Evolutionary conservation across 2,329 filamentous ascomycete species (phyloP).

Genomic region (Xylaria sp.): DNA sequence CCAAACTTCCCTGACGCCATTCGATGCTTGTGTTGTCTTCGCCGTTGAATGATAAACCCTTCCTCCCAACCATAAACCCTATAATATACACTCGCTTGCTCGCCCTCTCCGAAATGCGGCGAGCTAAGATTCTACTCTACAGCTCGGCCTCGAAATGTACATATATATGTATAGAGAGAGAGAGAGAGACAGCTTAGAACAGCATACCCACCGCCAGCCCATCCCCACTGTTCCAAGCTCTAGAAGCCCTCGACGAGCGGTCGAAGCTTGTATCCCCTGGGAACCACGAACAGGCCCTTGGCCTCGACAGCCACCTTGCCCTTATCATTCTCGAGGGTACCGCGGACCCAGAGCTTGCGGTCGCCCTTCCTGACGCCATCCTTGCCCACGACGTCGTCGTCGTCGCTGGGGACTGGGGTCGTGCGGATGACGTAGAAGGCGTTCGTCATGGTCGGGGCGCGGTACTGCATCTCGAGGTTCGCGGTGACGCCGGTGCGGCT

Average conservation of each 20-base stretch:
- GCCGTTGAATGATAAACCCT: background rate
- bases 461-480: slow-evolving; percentile 70
- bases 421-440: slow-evolving; percentile 72
- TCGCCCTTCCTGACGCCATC: slow-evolving; percentile 48
- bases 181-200: no score
- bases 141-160: slow-evolving; percentile 1
- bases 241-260: slow-evolving; percentile 55
- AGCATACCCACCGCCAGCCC: background rate
- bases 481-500: slow-evolving; percentile 65
- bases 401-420: slow-evolving; percentile 52
- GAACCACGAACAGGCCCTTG: slow-evolving; percentile 68
- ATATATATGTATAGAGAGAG: background rate
- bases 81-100: slow-evolving; percentile 5
- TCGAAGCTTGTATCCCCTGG: slow-evolving; percentile 58
- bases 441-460: slow-evolving; percentile 67
- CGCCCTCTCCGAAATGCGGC: background rate
- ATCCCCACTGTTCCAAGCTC: slow-evolving; percentile 15
- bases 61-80: background rate
- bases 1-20: slow-evolving; percentile 16
- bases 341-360: slow-evolving; percentile 66
- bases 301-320: slow-evolving; percentile 69
- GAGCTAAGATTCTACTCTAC: slow-evolving; percentile 18
- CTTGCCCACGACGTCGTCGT: slow-evolving; percentile 43
- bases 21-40: slow-evolving; percentile 9
- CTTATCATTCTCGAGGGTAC: slow-evolving; percentile 64